Evolutionary conservation across 139 green algal species (phyloP).

Genomic region (Chlamydomonas urium): DNA sequence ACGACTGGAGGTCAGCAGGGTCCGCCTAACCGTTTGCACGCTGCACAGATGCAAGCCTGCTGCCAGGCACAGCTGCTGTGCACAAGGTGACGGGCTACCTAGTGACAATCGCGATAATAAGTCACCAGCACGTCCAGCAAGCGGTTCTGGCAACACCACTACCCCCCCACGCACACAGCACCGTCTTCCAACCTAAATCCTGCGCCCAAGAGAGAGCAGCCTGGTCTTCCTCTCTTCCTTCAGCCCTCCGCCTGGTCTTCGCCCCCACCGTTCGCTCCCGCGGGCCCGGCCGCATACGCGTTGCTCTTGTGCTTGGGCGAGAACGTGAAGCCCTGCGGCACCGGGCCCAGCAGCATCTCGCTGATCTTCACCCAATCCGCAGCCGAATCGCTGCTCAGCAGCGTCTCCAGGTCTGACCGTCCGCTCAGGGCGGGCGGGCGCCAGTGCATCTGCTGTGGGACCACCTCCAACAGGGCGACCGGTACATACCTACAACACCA

Average conservation of each 20-base stretch:
- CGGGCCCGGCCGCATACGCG: neutral
- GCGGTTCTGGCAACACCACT: too few relatives aligned
- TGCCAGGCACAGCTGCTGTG: too few relatives aligned
- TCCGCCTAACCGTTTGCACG: too few relatives aligned
- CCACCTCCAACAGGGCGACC: conserved; percentile 84
- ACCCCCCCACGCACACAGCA: too few relatives aligned
- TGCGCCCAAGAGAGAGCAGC: too few relatives aligned
- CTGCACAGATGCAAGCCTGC: too few relatives aligned
- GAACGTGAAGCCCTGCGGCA: conserved; percentile 70
- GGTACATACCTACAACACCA: conserved; percentile 86
- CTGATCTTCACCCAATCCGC: conserved; percentile 79
- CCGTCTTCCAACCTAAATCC: too few relatives aligned
- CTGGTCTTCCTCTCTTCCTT: too few relatives aligned
- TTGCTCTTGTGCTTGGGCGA: conserved; percentile 87
- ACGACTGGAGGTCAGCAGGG: too few relatives aligned
- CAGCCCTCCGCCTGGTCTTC: conserved; percentile 13
- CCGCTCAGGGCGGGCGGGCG: conserved; percentile 61
- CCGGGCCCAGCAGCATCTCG: conserved; percentile 89
- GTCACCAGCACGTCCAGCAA: too few relatives aligned
- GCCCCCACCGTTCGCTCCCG: neutral
- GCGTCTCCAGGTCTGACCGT: conserved; percentile 81
- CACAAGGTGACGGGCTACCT: too few relatives aligned
- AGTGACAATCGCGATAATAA: too few relatives aligned
- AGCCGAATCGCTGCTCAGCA: conserved; percentile 67
- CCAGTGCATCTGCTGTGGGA: conserved; percentile 73